Evolutionary conservation across 2,329 filamentous ascomycete species (phyloP).

Genomic region (Lachnellula cervina): DNA sequence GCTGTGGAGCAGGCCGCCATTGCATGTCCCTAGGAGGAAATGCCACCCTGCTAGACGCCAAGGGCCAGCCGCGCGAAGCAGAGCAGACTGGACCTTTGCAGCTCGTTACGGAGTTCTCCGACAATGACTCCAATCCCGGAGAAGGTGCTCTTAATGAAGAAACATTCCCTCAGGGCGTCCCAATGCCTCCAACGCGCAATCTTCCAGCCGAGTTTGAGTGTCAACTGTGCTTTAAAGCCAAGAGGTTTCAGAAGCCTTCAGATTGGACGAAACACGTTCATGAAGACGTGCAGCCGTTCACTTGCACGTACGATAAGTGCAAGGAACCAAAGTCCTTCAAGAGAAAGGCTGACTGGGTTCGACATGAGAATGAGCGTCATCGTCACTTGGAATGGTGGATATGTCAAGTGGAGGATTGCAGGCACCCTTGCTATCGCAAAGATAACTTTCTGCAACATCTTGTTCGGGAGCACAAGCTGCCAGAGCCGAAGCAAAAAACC

Average conservation of each 20-base stretch:
- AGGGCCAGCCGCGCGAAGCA: slow-evolving; percentile 52
- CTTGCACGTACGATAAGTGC: slow-evolving; percentile 82
- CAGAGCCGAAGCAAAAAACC: slow-evolving; percentile 74
- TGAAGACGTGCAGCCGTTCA: slow-evolving; percentile 89
- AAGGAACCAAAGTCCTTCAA: slow-evolving; percentile 88
- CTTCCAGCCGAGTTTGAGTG: slow-evolving; percentile 89
- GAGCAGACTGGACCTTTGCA: slow-evolving; percentile 53
- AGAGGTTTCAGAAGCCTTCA: slow-evolving; percentile 84
- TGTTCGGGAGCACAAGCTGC: slow-evolving; percentile 83
- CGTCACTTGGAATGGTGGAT: slow-evolving; percentile 88
- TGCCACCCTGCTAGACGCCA: slow-evolving; percentile 56
- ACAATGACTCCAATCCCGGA: slow-evolving; percentile 61
- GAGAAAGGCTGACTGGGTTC: slow-evolving; percentile 91
- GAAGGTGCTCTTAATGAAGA: slow-evolving; percentile 68
- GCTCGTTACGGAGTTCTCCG: slow-evolving; percentile 51
- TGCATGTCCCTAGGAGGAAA: slow-evolving; percentile 67
- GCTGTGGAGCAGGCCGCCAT: slow-evolving; percentile 56
- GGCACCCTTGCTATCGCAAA: slow-evolving; percentile 77
- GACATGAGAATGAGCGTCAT: slow-evolving; percentile 89
- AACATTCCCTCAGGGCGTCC: slow-evolving; percentile 75
- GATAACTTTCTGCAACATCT: slow-evolving; percentile 93
- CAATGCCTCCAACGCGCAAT: slow-evolving; percentile 69
- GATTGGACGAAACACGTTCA: slow-evolving; percentile 98
- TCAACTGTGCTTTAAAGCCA: slow-evolving; percentile 76
- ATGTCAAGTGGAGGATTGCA: slow-evolving; percentile 76